Evolutionary conservation across 2,329 filamentous ascomycete genomes (phyloP).

Genomic region (Neophaeococcomyces mojaviensis): DNA sequence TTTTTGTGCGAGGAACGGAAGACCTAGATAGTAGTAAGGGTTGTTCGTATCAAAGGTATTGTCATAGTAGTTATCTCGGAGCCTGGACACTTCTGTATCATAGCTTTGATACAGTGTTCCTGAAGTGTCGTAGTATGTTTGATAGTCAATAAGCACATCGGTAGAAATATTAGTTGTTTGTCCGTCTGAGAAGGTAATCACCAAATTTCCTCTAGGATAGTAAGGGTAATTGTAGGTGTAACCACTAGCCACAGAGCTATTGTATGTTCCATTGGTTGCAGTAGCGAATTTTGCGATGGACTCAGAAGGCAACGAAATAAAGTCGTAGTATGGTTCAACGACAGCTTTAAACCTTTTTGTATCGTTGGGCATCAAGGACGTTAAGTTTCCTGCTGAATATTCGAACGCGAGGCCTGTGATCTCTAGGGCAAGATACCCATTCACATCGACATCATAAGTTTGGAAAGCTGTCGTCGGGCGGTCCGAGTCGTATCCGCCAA

Average conservation of each 20-base stretch:
- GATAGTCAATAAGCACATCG: background rate
- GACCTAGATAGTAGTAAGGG: background rate
- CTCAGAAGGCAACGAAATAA: background rate
- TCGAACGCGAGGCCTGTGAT: background rate
- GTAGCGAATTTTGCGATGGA: background rate
- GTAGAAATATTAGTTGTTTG: background rate
- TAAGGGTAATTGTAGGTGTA: background rate
- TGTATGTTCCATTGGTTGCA: background rate
- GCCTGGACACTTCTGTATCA: too few species aligned
- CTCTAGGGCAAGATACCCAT: background rate
- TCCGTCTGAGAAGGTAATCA: background rate
- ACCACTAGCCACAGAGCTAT: background rate
- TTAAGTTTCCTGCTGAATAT: background rate
- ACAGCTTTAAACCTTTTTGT: background rate
- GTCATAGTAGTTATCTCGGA: background rate
- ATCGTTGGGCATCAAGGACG: background rate
- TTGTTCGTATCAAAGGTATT: background rate
- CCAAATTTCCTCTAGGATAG: background rate
- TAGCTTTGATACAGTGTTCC: too few species aligned
- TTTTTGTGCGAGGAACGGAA: background rate
- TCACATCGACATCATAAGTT: background rate
- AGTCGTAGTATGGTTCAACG: background rate
- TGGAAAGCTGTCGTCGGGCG: background rate
- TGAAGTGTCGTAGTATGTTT: background rate
- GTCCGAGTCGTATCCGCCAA: background rate